A percentile compares a stretch with the other conserved stretches of the same genome.
Evolutionary conservation across 148 eudicot genomes (phyloP).

Genomic region (Silene conica): DNA sequence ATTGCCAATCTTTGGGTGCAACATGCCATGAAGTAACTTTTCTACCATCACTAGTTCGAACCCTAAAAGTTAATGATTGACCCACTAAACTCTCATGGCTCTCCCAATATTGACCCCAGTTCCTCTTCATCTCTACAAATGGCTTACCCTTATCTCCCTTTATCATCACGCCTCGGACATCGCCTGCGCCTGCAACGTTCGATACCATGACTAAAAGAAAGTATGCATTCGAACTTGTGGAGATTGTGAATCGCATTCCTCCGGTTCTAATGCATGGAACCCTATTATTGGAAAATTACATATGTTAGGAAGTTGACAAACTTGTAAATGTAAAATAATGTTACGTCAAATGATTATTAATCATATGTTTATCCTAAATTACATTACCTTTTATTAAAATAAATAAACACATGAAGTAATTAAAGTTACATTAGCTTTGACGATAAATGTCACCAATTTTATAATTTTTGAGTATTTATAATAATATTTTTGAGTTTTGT

Average conservation of each 20-base stretch:
- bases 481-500: too few relatives aligned
- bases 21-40: constrained; percentile 43
- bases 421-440: too few relatives aligned
- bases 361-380: too few relatives aligned
- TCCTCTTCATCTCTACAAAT: constrained; percentile 49
- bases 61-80: constrained; percentile 46
- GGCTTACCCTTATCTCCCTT: constrained; percentile 39
- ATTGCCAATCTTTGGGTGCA: constrained; percentile 47
- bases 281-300: constrained; percentile 30
- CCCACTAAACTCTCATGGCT: constrained; percentile 38
- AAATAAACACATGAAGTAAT: too few relatives aligned
- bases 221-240: constrained; percentile 39
- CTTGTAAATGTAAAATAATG: too few relatives aligned
- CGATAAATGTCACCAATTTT: too few relatives aligned
- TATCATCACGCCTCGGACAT: constrained; percentile 39
- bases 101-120: constrained; percentile 74
- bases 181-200: constrained; percentile 82
- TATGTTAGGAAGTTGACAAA: too few relatives aligned
- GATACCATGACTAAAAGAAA: constrained; percentile 48
- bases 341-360: too few relatives aligned
- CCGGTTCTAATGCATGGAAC: constrained; percentile 61
- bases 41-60: constrained; percentile 45
- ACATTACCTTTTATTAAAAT: too few relatives aligned
- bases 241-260: constrained; percentile 64
- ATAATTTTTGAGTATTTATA: too few relatives aligned